Base-by-base conservation (phyloP, 2,329 filamentous ascomycete genomes). In the Xylaria sp. region DNA sequence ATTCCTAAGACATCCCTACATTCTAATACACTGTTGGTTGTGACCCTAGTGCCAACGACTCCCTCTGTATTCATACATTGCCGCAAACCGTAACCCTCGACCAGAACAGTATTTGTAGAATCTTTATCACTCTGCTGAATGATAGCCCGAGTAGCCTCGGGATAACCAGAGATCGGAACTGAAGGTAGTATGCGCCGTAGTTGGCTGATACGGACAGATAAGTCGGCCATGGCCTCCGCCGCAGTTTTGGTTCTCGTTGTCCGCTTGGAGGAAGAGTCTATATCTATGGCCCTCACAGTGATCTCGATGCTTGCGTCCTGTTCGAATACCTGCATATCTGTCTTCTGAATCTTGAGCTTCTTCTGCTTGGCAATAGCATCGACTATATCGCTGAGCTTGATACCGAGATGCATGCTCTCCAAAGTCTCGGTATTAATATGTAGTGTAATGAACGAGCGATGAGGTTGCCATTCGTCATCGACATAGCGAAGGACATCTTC, bases 51-150 rank as follows among this genome's bases (percentile, higher is more conserved):
- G 65, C 94, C 94, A 65, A 97, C 86, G 5, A 99, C 92, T 72
- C 96, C 96, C 71, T 94, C 92, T 0, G 96, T 99, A 10, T 91
- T 97, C 91, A 99, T 97, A 83, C 94, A 98, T 37, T 89, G 88
- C 52, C 89, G 89, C 59, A 99, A 85, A 0, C 96, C 96, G 80
- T 99, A 98, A 1, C 96, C 96, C 86, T 98, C 96, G 3, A 99
- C 96, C 0, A 98, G 86, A 55, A 95, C 94, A 18, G 88, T 90
- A 74, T 91, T 87, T 37, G 85, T 87, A 18, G 51, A 59, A 48
- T 70, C 71, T 50, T 74, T 74, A n/a, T 74, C 72, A 20, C 67
- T 68, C 46, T 71, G 68, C 51, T 96, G 91, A 78, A 98, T 96
- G 74, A 98, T 94, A 57, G 94, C 94, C 73, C 96, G 91, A 10